These are phyloP conservation scores for Aspergillus spinulosporus DNA, from an alignment of 2,329 filamentous ascomycete species.

Conservation along the genomic window DNA sequence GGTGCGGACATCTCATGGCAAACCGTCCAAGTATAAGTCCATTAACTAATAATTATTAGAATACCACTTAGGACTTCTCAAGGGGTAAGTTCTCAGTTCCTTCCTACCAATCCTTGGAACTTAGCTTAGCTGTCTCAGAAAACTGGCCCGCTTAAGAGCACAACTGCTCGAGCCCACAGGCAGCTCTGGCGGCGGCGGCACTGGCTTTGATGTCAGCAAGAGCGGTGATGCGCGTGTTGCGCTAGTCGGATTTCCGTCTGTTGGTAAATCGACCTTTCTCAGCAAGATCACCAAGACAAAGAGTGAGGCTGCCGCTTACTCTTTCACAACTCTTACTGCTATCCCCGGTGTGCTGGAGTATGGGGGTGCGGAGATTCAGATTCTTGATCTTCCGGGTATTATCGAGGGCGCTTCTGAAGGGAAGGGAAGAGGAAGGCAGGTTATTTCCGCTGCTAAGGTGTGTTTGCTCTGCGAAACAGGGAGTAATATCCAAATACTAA, in stretches of 20 bases:
- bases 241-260: slow-evolving; percentile 96
- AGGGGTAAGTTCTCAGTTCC: slow-evolving; percentile 66
- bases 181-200: slow-evolving; percentile 75
- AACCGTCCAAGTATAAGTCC: background rate
- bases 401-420: slow-evolving; percentile 96
- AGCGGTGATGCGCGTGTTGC: slow-evolving; percentile 95
- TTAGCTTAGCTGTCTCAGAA: slow-evolving; percentile 56
- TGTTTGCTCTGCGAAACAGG: background rate
- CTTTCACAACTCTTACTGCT: slow-evolving; percentile 95
- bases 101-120: background rate
- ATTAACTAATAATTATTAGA: slow-evolving; percentile 56
- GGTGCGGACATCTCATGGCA: slow-evolving; percentile 59
- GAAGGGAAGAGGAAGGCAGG: slow-evolving; percentile 91
- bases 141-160: slow-evolving; percentile 89
- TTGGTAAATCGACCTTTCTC: slow-evolving; percentile 98
- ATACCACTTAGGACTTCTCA: slow-evolving; percentile 95
- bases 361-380: slow-evolving; percentile 95
- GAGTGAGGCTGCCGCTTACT: slow-evolving; percentile 92
- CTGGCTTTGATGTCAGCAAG: slow-evolving; percentile 90
- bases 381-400: slow-evolving; percentile 95
- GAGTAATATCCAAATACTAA: background rate
- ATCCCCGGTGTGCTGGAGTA: slow-evolving; percentile 98
- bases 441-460: slow-evolving; percentile 91
- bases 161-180: slow-evolving; percentile 88
- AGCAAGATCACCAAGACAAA: slow-evolving; percentile 98